These are phyloP conservation scores for Sarocladium kiliense DNA, from an alignment of 2,329 filamentous ascomycete genomes.

Conservation along the genomic window DNA sequence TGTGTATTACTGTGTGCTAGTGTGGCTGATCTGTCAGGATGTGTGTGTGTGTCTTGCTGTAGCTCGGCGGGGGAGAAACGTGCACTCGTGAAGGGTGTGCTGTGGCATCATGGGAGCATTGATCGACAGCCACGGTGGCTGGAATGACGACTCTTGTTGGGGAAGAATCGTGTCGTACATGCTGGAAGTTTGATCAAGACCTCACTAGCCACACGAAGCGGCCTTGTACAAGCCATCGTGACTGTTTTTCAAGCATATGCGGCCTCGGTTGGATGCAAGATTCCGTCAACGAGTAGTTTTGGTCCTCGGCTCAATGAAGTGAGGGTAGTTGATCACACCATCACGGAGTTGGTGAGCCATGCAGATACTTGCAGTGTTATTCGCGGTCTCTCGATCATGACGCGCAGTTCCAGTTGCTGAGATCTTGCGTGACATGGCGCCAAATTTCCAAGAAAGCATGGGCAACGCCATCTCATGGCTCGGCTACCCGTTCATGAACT, in stretches of 20 bases:
- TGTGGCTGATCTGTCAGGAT: neutral
- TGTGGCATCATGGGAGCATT: neutral
- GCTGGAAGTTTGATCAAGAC: neutral
- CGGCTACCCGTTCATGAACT: too few species aligned
- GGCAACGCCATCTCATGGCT: too few species aligned
- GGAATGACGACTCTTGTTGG: neutral
- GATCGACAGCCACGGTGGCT: neutral
- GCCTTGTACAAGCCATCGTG: neutral
- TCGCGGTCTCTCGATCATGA: too few species aligned
- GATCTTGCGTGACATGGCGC: too few species aligned
- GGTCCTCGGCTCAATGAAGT: too few species aligned
- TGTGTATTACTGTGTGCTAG: neutral
- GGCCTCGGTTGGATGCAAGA: neutral
- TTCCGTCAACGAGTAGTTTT: too few species aligned
- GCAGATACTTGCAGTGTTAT: too few species aligned
- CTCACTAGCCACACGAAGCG: neutral
- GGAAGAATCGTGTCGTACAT: neutral
- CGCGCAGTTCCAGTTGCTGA: too few species aligned
- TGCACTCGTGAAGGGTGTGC: neutral
- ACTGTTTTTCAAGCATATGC: neutral
- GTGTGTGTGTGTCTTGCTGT: neutral
- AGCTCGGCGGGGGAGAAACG: neutral
- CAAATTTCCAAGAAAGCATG: too few species aligned
- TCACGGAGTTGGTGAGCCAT: too few species aligned
- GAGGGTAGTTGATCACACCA: too few species aligned